Evolutionary conservation across 2,329 filamentous ascomycete species (phyloP), one percentile per base, ranked within the genome.

Genomic region (Davidsoniella eucalypti): DNA sequence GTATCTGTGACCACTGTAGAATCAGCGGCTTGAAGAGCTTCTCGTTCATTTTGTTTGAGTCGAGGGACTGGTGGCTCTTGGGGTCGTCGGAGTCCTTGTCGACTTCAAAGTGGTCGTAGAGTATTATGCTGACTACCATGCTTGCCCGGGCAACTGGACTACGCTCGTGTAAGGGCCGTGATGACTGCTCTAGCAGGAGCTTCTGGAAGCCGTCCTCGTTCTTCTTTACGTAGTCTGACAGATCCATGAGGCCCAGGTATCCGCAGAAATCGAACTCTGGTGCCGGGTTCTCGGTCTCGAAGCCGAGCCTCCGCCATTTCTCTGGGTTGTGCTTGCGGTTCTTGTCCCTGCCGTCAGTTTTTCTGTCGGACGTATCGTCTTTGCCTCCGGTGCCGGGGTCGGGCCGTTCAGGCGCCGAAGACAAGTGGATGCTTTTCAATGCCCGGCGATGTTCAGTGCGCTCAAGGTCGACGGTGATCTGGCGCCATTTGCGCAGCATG

Each of bases 41-140:
- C 62, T 96, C 90, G 58, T 92, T 81, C 56, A 87, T 83, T 50
- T 84, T 80, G 54, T 75, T 72, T 21, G 78, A 80, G 56, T 94
- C 87, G 46, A 87, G 65, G 8, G 80, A 71, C 55, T 87, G 75
- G 58, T 88, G 87, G 18, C 75, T 78, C 63, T 86, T 83, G 12
- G 76, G 71, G 58, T 94, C 87, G 56, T 90, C 83, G 47, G 83
- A 67, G 3, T 80, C 76, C 62, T 82, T 86, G 57, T 94, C 87
- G 38, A 96, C 84, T 54, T 94, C 87, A 58, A 98, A 98, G 63
- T 96, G 87, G 58, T 96, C 87, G 64, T 92, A 96, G 2, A 98
- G 68, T 37, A 93, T 86, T 57, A 82, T 75, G 1, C 90, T 96
- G 37, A 95, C 79, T 0, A 87, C 81, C 56, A 96, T 68, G 59